These are phyloP conservation scores for Paxillus ammoniavirescens DNA, from an alignment of 768 basidiomycete genomes.

Conservation along the genomic window DNA sequence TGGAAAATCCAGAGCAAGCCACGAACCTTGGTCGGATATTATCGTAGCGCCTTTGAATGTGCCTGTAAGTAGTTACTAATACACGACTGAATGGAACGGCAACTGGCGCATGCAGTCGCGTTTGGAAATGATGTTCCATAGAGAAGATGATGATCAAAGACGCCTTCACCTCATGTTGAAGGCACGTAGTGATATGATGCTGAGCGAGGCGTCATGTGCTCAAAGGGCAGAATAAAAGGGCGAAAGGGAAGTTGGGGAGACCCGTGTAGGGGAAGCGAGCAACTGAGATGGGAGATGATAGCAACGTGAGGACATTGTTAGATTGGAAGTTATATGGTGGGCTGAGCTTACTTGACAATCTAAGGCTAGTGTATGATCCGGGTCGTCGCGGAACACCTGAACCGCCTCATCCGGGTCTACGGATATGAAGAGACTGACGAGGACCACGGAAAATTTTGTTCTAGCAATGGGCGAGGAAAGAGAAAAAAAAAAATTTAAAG, in stretches of 20 bases:
- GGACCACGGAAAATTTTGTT: conserved; percentile 21
- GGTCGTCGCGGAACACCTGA: conserved; percentile 22
- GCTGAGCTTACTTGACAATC: neutral
- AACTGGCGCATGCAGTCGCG: conserved; percentile 18
- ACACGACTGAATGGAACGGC: conserved; percentile 28
- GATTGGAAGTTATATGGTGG: conserved; percentile 1
- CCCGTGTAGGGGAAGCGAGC: conserved; percentile 24
- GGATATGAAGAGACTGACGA: conserved; percentile 29
- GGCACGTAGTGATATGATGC: conserved; percentile 30
- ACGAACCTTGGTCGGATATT: conserved; percentile 30
- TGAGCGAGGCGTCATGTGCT: conserved; percentile 26
- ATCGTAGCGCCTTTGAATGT: conserved; percentile 24
- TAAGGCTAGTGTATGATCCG: conserved; percentile 28
- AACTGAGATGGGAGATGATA: conserved; percentile 15
- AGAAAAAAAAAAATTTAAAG: neutral
- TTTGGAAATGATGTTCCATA: conserved; percentile 23
- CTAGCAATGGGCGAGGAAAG: conserved; percentile 1
- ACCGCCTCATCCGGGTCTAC: conserved; percentile 25
- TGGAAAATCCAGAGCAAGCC: conserved; percentile 11
- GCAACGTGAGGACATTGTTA: neutral
- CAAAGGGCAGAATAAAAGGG: conserved; percentile 20
- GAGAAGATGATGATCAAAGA: conserved; percentile 24
- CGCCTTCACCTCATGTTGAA: conserved; percentile 30
- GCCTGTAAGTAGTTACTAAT: conserved; percentile 23
- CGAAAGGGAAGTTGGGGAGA: conserved; percentile 22